Evolutionary conservation across 139 green algal genomes (phyloP), one percentile per base, ranked within the genome.

Genomic region (Diplosphaera chodatii): DNA sequence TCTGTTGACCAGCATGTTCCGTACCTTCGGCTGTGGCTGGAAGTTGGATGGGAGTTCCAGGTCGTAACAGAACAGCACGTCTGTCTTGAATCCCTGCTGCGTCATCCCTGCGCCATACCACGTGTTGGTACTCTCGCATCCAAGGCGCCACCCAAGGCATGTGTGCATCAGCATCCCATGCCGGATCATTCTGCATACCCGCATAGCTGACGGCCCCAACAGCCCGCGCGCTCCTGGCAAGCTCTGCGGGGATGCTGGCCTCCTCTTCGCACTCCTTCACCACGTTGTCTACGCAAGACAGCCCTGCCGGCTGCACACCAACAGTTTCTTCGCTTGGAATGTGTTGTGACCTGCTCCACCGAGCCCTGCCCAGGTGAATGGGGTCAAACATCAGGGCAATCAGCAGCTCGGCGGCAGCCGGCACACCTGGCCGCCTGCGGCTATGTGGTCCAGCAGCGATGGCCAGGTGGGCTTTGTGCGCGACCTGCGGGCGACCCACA

Each of bases 191-290:
- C 62, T 74, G 30, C 27, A 27, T 25, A 32, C 4, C n/a, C 21
- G 21, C 62, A 72, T 90, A 91, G 64, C 68, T 88, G 16, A 93
- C 84, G 8, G 70, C 82, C 0, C 84, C 86, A 0, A 77, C 78
- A 0, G 86, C 29, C 55, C 33, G 20, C 30, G 83, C 88, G 1
- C 48, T 71, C 29, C 34, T 22, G 22, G 92, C 91, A 31, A 98
- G 72, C 21, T 85, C 66, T 0, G 32, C 20, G 0, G 92, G 88
- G 18, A 99, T 91, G 70, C 88, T 78, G 25, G 94, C 94, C 83
- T 99, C 94, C 81, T 99, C 94, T 29, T 76, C 73, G 48, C 90
- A 96, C 85, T 99, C 94, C 82, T 99, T 98, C 16, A 93, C 69
- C 66, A 97, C 86, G 70, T 98, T 98, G 0, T 92, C 91, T 22